Base-by-base conservation (phyloP, 2,329 filamentous ascomycete genomes). In the Phialophora verrucosa region DNA sequence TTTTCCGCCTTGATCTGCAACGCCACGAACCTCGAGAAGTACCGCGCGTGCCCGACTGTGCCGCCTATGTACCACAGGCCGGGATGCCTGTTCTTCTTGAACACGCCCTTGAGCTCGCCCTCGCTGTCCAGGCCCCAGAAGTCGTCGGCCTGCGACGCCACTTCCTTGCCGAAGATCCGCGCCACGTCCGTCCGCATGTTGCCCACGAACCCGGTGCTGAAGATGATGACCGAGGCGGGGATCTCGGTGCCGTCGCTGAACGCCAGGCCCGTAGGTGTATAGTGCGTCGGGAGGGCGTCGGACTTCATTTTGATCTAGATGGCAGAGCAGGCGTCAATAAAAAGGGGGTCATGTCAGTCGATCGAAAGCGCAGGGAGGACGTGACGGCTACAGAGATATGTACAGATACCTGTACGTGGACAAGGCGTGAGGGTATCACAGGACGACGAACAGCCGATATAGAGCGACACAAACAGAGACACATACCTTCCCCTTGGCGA, bases 41-140 rank as follows among this genome's bases (percentile, higher is more conserved):
- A 76, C 51, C 82, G 75, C 3, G 75, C 75, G 53, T 80, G 73
- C 1, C 76, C 76, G 10, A 80, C 72, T 60, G 80, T 79, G 0
- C 81, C 82, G 4, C 81, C 82, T 63, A 77, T 76, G 65, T 81
- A 83, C 76, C 79, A 83, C 6, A 84, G 55, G 20, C 59, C 66
- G 0, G 73, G 74, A 60, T 76, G 77, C 10, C 49, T 53, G 23
- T 74, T 74, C 11, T 74, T 77, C 63, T 74, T 78, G 68, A 77
- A 82, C 62, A 78, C 78, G 0, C 79, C 82, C 59, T 77, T 75
- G 32, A 83, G 72, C 69, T 84, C 83, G 8, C 82, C 82, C 65
- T 84, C 82, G 2, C 76, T 69, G 71, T 84, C 78, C 11, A 83
- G 69, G 0, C 80, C 78, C 77, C 78, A 83, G 54, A 79, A 82